Evolutionary conservation across 495 filamentous ascomycete genomes (phyloP), one percentile per base, ranked within the genome.

Genomic region (Aspergillus cavernicola): DNA sequence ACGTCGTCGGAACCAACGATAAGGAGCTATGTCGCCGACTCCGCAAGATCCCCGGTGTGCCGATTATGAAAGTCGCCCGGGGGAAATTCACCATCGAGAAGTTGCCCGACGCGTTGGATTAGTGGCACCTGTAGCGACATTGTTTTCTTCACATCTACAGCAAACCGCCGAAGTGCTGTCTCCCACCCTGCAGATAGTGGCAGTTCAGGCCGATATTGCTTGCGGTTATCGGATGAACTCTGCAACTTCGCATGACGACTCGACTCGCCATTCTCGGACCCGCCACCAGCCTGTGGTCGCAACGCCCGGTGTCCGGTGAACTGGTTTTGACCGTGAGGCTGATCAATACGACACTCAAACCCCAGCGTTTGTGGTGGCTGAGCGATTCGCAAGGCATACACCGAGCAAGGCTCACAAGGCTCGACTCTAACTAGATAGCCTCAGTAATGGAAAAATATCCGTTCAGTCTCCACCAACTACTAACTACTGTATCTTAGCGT

Each of bases 11-110:
- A 33, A 95, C 92, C 6, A 97, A 97, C 69, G 92, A 97, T 81
- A 68, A 73, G 46, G 73, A 81, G 52, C 64, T 85, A 23, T 95
- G 93, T 73, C 76, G 89, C 60, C 75, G 92, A 50, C 84, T 97
- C 45, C 74, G 78, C 18, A 74, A 74, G 52, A 70, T 71, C 20
- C 72, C 71, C 15, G 66, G 73, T 64, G 70, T 78, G 4, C 76
- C 76, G 19, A 83, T 86, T 35, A 78, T 87, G 77, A 83, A 79
- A 61, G 88, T 92, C 19, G 84, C 84, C 15, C 79, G 84, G 57
- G 89, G 84, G 15, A 96, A 95, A 69, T 97, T 96, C 71, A 85
- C 89, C 22, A 92, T 98, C 63, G 92, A 97, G 74, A 80, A 90
- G 57, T 72, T 97, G 31, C 92, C 91, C 0, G 88, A 92, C 65